Percentiles rank a stretch among this genome's conserved stretches.
Conservation (phyloP, 2,329 filamentous ascomycete genomes). For the Sordariomycetes sp. region DNA sequence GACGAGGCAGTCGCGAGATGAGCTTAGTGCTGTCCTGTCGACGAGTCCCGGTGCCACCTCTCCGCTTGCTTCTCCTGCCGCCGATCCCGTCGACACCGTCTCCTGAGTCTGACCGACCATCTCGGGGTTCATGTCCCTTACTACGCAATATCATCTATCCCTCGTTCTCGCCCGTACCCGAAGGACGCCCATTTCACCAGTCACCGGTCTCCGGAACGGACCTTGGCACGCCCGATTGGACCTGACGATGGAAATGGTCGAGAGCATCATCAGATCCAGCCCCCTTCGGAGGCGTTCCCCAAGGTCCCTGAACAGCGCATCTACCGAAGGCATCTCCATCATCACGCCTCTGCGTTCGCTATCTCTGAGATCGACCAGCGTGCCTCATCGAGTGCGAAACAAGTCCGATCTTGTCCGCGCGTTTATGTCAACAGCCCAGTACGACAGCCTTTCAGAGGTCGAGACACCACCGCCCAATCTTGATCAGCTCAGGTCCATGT, state of each 20-base stretch:
- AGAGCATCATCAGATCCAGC: background rate
- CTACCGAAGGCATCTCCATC: background rate
- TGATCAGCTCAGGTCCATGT: constrained; percentile 25
- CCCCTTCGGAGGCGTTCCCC: background rate
- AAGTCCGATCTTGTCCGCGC: background rate
- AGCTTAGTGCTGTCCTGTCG: background rate
- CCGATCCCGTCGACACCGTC: background rate
- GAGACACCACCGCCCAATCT: constrained; percentile 25
- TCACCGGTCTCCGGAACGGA: background rate
- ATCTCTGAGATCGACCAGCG: background rate
- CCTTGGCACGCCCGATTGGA: background rate
- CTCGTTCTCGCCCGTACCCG: background rate
- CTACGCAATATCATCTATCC: background rate
- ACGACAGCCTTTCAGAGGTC: constrained; percentile 40
- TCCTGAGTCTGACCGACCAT: background rate
- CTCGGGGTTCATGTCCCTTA: background rate
- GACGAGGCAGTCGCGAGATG: background rate
- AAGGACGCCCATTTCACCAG: background rate
- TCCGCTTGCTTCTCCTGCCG: background rate
- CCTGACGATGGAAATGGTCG: background rate
- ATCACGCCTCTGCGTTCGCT: background rate
- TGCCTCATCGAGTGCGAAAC: background rate
- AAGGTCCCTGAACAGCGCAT: background rate
- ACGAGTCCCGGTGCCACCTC: background rate
- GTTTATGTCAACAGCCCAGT: constrained; percentile 12